A percentile compares a stretch with the other conserved stretches of the same genome.
Conservation (phyloP, 352 stramenopile species). For the Phytophthora litchii region DNA sequence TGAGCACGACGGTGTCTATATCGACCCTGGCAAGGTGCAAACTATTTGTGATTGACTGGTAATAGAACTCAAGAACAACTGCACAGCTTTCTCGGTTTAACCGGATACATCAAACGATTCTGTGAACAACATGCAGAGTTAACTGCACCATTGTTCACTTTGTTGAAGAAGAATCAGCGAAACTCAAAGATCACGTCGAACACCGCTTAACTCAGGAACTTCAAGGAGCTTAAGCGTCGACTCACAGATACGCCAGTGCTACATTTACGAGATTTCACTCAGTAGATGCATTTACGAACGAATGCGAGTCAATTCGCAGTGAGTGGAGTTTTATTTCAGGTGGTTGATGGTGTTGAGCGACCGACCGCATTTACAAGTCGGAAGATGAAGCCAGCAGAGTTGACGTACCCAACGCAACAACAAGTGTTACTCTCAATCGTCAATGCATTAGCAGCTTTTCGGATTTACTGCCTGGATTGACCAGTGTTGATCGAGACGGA, state of each 20-base stretch:
- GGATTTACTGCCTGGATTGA: slow-evolving; percentile 17
- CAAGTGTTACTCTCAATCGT: slow-evolving; percentile 21
- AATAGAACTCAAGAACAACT: slow-evolving; percentile 18
- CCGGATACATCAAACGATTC: slow-evolving; percentile 27
- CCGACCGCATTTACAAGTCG: slow-evolving; percentile 21
- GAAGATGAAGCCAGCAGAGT: slow-evolving; percentile 29
- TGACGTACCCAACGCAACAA: slow-evolving; percentile 18
- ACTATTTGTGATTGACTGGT: slow-evolving; percentile 27
- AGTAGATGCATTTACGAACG: slow-evolving; percentile 15
- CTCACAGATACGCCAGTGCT: slow-evolving; percentile 10
- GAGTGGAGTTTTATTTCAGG: slow-evolving; percentile 13
- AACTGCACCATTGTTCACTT: slow-evolving; percentile 9
- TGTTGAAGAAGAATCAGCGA: slow-evolving; percentile 8
- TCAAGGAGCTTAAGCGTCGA: slow-evolving; percentile 14
- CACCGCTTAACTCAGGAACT: slow-evolving; percentile 5
- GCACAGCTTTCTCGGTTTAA: slow-evolving; percentile 20
- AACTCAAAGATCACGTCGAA: slow-evolving; percentile 20
- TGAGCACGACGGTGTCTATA: slow-evolving; percentile 16
- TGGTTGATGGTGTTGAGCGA: slow-evolving; percentile 5
- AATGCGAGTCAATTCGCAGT: slow-evolving; percentile 14
- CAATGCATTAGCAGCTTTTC: slow-evolving; percentile 13
- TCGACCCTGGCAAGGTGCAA: slow-evolving; percentile 28
- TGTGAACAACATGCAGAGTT: slow-evolving; percentile 25
- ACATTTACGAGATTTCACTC: slow-evolving; percentile 8
- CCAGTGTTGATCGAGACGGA: slow-evolving; percentile 11